These are phyloP conservation scores for Aspergillus affinis DNA, from an alignment of 495 filamentous ascomycete species.

Conservation along the genomic window DNA sequence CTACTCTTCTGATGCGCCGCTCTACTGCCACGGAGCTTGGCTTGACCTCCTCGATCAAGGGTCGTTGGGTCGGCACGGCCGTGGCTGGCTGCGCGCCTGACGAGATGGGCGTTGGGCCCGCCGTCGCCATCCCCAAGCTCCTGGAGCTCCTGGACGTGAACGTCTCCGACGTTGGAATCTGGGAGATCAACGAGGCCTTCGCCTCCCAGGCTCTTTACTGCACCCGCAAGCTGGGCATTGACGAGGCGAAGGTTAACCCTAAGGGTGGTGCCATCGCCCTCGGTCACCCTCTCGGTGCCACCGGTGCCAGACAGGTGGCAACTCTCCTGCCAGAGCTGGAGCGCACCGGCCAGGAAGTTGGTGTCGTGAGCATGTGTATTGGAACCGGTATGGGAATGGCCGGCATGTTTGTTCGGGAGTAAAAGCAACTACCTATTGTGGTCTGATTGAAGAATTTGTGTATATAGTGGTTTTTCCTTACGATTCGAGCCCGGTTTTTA, in stretches of 20 bases:
- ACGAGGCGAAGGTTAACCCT: constrained; percentile 73
- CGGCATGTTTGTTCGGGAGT: constrained; percentile 80
- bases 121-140: constrained; percentile 80
- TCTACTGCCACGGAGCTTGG: constrained; percentile 77
- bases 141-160: constrained; percentile 62
- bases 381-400: constrained; percentile 94
- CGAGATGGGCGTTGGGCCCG: constrained; percentile 92
- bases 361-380: constrained; percentile 84
- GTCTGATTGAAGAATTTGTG: background rate
- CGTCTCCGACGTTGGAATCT: constrained; percentile 73
- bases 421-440: constrained; percentile 23
- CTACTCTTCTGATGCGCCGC: constrained; percentile 78
- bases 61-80: constrained; percentile 71
- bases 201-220: constrained; percentile 86
- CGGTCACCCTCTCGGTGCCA: constrained; percentile 90
- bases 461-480: constrained; percentile 1
- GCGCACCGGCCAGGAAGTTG: constrained; percentile 62
- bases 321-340: constrained; percentile 70
- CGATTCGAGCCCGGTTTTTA: constrained; percentile 4
- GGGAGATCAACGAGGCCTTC: constrained; percentile 98
- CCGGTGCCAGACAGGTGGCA: constrained; percentile 77
- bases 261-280: constrained; percentile 93
- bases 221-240: constrained; percentile 68
- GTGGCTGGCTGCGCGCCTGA: constrained; percentile 78
- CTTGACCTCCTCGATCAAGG: constrained; percentile 65